Evolutionary conservation across 306 rosid genomes (phyloP).

Genomic region (Quillaja saponaria): DNA sequence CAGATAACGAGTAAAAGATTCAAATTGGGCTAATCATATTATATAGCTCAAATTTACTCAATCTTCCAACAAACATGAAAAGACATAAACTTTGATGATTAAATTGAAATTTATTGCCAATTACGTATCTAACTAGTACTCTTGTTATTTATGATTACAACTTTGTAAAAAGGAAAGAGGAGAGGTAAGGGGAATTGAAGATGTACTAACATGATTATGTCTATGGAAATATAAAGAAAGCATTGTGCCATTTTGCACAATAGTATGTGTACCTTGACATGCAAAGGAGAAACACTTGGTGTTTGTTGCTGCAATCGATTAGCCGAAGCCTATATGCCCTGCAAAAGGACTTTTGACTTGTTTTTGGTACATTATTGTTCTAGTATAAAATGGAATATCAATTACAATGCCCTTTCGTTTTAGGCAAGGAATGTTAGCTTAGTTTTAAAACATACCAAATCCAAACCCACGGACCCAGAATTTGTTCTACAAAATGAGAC

Average conservation of each 20-base stretch:
- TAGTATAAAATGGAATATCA: neutral
- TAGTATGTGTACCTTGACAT: slow-evolving; percentile 17
- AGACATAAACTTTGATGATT: too few relatives aligned
- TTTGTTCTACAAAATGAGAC: neutral
- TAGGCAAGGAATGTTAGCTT: slow-evolving; percentile 7
- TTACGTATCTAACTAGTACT: too few relatives aligned
- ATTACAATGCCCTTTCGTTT: slow-evolving; percentile 33
- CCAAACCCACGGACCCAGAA: slow-evolving; percentile 1
- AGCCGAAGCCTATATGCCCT: slow-evolving; percentile 7
- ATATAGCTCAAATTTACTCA: too few relatives aligned
- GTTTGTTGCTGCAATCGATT: slow-evolving; percentile 31
- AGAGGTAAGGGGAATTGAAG: neutral
- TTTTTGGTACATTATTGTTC: slow-evolving; percentile 8
- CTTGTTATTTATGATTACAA: too few relatives aligned
- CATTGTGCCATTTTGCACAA: slow-evolving; percentile 11
- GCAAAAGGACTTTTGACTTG: slow-evolving; percentile 34
- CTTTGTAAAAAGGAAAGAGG: neutral
- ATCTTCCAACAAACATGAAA: too few relatives aligned
- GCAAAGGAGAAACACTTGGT: slow-evolving; percentile 24
- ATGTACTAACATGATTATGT: neutral
- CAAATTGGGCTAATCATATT: too few relatives aligned
- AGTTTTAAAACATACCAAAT: slow-evolving; percentile 4
- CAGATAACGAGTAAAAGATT: too few relatives aligned
- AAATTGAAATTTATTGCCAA: too few relatives aligned
- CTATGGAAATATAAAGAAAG: slow-evolving; percentile 6